Percentiles rank a stretch among this genome's conserved stretches.
Conservation (phyloP, 2,329 filamentous ascomycete species). For the Trichoderma brevicompactum region DNA sequence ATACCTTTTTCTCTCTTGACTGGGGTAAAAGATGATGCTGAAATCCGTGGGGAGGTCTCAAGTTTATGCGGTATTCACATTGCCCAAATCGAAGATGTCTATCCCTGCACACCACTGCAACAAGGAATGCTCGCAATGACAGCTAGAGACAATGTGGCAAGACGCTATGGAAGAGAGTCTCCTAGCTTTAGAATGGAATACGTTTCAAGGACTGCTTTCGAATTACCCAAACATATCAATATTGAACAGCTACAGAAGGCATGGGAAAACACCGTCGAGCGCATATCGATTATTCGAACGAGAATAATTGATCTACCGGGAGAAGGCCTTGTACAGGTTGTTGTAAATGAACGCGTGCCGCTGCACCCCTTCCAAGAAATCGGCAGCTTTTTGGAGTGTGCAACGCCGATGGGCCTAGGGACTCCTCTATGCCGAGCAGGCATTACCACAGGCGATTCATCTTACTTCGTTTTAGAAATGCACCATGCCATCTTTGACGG, state of each 20-base stretch:
- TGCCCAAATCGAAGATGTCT: constrained; percentile 13
- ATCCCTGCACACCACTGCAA: constrained; percentile 23
- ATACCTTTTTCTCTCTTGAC: neutral
- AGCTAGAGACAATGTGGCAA: neutral
- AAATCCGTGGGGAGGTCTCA: neutral
- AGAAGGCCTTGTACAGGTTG: constrained; percentile 13
- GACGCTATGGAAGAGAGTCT: too few relatives aligned
- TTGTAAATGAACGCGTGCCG: neutral
- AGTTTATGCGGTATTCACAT: neutral
- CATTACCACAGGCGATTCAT: neutral
- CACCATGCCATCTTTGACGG: constrained; percentile 26
- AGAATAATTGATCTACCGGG: constrained; percentile 7
- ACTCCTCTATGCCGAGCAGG: constrained; percentile 17
- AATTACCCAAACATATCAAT: constrained; percentile 5
- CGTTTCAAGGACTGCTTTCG: constrained; percentile 1
- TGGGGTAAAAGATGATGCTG: neutral
- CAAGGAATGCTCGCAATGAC: constrained; percentile 21
- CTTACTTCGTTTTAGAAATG: constrained; percentile 1
- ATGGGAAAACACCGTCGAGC: constrained; percentile 1
- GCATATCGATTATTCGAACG: constrained; percentile 19
- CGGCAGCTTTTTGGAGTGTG: neutral
- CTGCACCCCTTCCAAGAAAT: constrained; percentile 1
- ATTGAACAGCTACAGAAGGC: constrained; percentile 6
- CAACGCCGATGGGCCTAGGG: constrained; percentile 18
- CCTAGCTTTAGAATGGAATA: constrained; percentile 3